Percentiles rank a stretch among this genome's conserved stretches.
Conservation (phyloP, 176 grass and related monocot genomes). For the Metroxylon sagu region DNA sequence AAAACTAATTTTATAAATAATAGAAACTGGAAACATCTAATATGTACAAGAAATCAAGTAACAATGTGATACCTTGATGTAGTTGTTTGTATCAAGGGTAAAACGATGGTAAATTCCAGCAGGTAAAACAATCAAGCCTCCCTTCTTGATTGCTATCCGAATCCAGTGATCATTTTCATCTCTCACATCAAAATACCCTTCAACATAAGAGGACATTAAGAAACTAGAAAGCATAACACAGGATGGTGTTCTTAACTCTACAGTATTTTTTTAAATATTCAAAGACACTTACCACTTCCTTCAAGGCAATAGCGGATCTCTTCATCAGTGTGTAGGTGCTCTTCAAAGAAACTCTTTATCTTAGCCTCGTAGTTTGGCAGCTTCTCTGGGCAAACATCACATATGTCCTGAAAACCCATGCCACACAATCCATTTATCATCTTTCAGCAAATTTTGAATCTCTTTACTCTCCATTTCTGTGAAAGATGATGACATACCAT, state of each 20-base stretch:
- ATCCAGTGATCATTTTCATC: slow-evolving; percentile 79
- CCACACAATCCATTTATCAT: too few species aligned
- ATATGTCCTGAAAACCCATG: slow-evolving; percentile 52
- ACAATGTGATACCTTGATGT: slow-evolving; percentile 63
- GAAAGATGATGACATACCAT: slow-evolving; percentile 34
- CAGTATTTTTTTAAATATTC: too few species aligned
- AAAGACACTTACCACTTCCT: slow-evolving; percentile 55
- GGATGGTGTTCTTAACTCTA: too few species aligned
- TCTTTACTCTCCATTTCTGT: slow-evolving; percentile 1
- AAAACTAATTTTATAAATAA: too few species aligned
- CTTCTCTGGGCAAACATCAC: slow-evolving; percentile 76
- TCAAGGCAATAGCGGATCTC: slow-evolving; percentile 92
- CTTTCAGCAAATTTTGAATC: too few species aligned
- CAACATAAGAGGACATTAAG: slow-evolving; percentile 6
- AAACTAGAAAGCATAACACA: neutral
- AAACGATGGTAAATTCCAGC: slow-evolving; percentile 97
- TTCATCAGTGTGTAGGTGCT: slow-evolving; percentile 90
- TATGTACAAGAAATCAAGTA: neutral
- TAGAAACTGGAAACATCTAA: too few species aligned
- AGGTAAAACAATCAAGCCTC: slow-evolving; percentile 93
- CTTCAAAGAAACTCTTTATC: slow-evolving; percentile 84
- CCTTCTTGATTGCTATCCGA: slow-evolving; percentile 73
- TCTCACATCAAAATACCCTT: slow-evolving; percentile 91
- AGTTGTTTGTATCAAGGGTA: slow-evolving; percentile 67
- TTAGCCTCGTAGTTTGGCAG: slow-evolving; percentile 77